A percentile compares a stretch with the other conserved stretches of the same genome.
Evolutionary conservation across 345 rosid genomes (phyloP).

Genomic region (Gossypium longicalyx): DNA sequence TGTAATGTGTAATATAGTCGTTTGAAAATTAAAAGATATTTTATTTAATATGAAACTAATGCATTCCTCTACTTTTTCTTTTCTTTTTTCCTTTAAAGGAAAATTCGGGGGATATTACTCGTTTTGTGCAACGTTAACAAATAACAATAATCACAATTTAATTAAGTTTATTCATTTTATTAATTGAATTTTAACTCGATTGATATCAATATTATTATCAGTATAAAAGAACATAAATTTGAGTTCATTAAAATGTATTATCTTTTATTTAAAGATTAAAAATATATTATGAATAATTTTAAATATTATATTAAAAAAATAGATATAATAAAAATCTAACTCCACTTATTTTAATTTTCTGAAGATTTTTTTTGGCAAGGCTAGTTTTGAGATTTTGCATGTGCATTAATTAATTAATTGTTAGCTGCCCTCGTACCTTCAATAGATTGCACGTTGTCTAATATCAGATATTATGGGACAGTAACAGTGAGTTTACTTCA

Average conservation of each 20-base stretch:
- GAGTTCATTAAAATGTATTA: too few relatives aligned
- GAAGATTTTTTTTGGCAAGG: conserved; percentile 22
- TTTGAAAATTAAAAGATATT: neutral
- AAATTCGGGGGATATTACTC: neutral
- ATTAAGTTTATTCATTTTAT: too few relatives aligned
- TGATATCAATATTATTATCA: fast-evolving
- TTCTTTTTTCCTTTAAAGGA: neutral
- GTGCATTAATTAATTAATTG: conserved; percentile 7
- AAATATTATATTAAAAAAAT: too few relatives aligned
- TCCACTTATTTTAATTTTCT: neutral
- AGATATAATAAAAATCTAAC: too few relatives aligned
- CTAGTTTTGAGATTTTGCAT: conserved; percentile 28
- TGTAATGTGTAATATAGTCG: neutral
- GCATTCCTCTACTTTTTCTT: neutral
- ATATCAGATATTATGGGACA: conserved; percentile 36
- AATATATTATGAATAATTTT: too few relatives aligned
- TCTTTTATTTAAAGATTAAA: too few relatives aligned
- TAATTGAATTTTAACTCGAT: fast-evolving
- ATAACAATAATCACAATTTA: conserved; percentile 2
- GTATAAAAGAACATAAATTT: fast-evolving
- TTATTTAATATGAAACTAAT: neutral
- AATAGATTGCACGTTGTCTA: conserved; percentile 33
- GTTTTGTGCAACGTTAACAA: neutral
- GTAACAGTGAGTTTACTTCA: neutral
- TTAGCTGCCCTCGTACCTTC: conserved; percentile 16